Base-by-base conservation (phyloP, 768 basidiomycete genomes). In the Lentinus tigrinus region DNA sequence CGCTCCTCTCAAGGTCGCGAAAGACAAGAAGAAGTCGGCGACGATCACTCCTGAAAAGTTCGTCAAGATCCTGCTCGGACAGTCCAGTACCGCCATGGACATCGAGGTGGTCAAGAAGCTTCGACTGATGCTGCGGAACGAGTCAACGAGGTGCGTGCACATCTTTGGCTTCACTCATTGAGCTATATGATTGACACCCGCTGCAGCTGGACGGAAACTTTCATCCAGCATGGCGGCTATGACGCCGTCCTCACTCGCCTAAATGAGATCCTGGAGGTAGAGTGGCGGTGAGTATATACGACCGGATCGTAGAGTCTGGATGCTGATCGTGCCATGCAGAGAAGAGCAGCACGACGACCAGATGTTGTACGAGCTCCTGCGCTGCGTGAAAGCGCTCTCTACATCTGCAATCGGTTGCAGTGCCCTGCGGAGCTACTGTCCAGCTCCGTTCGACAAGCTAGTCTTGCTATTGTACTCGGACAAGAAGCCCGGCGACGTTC, bases 301-400 rank as follows among this genome's bases (percentile, higher is more conserved):
- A 31, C 7, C 26, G 38, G 9, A 31, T 48, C 16, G 11, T 13
- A 11, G 0, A 3, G 23, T 38, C 26, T 27, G 21, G 16, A 36
- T 36, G 8, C 46, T 57, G 5, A 62, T 36, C 28, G 24, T 4
- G n/a, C 13, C 27, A 38, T 40, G n/a, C 66, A 95, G 95, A 62
- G 96, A 98, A 71, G 97, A 99, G 69, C 96, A 98, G 68, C 96
- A 97, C 63, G 97, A 97, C 67, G 97, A 98, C 68, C 88, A 97
- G 70, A 79, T 97, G 42, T 78, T 99, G 16, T 88, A 96, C 63
- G 95, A 98, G 71, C 76, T 98, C 2, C 77, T 98, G 39, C 87
- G 94, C 2, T 98, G 95, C 75, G 85, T 98, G 73, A 97, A 97
- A 73, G 97, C 91, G 0, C 79, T 99, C 3, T 88, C 92, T 0